Base-by-base conservation (phyloP, 306 rosid species). In the Corylus americana region DNA sequence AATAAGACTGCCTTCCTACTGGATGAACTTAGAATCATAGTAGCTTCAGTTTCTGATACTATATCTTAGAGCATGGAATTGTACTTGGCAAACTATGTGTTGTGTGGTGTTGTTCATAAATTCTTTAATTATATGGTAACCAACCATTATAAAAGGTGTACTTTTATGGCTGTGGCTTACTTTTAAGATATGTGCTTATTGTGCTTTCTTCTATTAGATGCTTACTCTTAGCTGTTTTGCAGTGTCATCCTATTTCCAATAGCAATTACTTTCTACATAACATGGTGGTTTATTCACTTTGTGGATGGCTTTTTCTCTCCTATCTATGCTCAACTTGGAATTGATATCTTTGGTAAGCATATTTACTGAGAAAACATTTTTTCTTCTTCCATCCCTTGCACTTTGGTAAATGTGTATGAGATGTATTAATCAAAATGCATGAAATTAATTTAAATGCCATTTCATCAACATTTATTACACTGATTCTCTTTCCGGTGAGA, bases 271-370 rank as follows among this genome's bases (percentile, higher is more conserved):
- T 93, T 93, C 90, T 93, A 93, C 69, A 87, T 93, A 76, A 93
- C 98, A 27, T 93, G 94, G 94, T 93, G 98, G 98, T 93, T 93
- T 82, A 91, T 93, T 87, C 98, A 93, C 90, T 93, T 93, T 25
- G 97, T 91, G 80, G 98, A 93, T 80, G 89, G 98, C 62, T 93
- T 93, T 73, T 93, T 93, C 83, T 93, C 98, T 79, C 98, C 98
- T 25, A 93, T 93, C 77, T 93, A 90, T 76, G 94, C 90, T 75
- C 91, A 90, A 74, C 98, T 93, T 77, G 98, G 98, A 86, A 88
- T 93, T 71, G 75, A 93, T 78, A 88, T 93, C 58, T 93, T 93
- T 86, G 98, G 98, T 93, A 86, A 79, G 93, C 76, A 74, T 66
- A 51, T 78, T 22, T 74, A 74, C 51, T 62, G 44, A 27, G 61